phyloP scores from a whole-genome alignment of 1,284 basidiomycete species.

The Gymnopus androsaceus region DNA sequence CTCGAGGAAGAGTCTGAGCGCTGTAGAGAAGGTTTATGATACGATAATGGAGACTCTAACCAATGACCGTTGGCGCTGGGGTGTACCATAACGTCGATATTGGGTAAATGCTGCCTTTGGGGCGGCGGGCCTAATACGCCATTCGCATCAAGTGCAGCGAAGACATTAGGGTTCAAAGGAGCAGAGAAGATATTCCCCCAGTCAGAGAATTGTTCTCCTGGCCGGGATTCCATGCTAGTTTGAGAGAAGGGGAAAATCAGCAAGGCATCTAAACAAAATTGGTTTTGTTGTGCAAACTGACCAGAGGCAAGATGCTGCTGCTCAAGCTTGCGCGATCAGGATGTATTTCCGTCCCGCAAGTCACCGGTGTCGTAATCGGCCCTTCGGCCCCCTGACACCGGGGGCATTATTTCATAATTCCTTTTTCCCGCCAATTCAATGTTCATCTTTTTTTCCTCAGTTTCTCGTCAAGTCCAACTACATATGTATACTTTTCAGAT shows the following conservation, averaged over 20 bases:
- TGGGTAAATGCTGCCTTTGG: constrained; percentile 16
- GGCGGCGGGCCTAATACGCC: constrained; percentile 46
- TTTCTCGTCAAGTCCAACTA: no score
- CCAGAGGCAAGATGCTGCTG: constrained; percentile 3
- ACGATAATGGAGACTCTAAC: constrained; percentile 27
- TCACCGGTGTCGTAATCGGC: no score
- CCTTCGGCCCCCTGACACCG: no score
- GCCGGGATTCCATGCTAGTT: constrained; percentile 8
- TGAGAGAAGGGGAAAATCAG: background rate
- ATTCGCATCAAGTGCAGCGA: constrained; percentile 59
- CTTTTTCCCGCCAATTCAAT: no score
- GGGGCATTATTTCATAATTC: no score
- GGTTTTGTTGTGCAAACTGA: constrained; percentile 6
- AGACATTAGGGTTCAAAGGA: constrained; percentile 58
- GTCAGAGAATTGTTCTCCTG: constrained; percentile 34
- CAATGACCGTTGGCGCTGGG: constrained; percentile 25
- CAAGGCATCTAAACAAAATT: background rate
- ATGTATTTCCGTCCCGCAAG: no score
- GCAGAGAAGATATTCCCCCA: constrained; percentile 59
- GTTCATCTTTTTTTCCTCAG: no score
- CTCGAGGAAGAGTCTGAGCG: constrained; percentile 26
- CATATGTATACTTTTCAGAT: no score
- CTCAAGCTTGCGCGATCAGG: background rate
- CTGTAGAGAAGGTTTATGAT: constrained; percentile 21
- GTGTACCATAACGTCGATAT: constrained; percentile 18